Conservation (phyloP, 1,284 basidiomycete genomes). For the Lentinus polychrous region DNA sequence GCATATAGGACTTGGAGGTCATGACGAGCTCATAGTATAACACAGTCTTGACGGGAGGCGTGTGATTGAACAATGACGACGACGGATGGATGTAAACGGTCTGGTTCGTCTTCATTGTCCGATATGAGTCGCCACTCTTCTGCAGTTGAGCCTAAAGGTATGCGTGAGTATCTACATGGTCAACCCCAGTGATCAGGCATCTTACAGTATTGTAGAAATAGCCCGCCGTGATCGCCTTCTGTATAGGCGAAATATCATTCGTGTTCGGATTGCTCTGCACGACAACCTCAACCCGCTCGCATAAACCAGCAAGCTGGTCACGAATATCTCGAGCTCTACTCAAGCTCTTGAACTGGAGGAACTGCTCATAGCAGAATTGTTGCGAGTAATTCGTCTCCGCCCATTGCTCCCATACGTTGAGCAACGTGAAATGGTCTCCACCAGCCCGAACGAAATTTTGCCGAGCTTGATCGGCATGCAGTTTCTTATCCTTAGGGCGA, state of each 20-base stretch:
- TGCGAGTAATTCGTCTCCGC: slow-evolving; percentile 94
- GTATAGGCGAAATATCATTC: slow-evolving; percentile 87
- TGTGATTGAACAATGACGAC: slow-evolving; percentile 89
- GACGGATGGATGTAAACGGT: slow-evolving; percentile 97
- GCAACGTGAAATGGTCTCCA: slow-evolving; percentile 96
- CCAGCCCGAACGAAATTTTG: slow-evolving; percentile 93
- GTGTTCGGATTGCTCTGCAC: slow-evolving; percentile 84
- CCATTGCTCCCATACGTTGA: slow-evolving; percentile 99
- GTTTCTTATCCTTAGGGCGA: slow-evolving; percentile 94
- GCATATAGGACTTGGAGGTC: slow-evolving; percentile 83
- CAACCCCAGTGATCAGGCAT: slow-evolving; percentile 2
- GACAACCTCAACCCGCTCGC: slow-evolving; percentile 94
- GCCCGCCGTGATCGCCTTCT: slow-evolving; percentile 91
- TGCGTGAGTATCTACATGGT: background rate
- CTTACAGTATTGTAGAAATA: slow-evolving; percentile 94
- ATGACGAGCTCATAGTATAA: slow-evolving; percentile 94
- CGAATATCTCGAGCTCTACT: slow-evolving; percentile 92
- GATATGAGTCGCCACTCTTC: slow-evolving; percentile 88
- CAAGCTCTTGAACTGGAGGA: slow-evolving; percentile 94
- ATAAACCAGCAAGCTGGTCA: slow-evolving; percentile 91
- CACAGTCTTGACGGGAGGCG: slow-evolving; percentile 87
- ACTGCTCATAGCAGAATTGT: slow-evolving; percentile 94
- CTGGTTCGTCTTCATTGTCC: slow-evolving; percentile 91
- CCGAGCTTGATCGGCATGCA: slow-evolving; percentile 93
- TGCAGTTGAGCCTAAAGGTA: slow-evolving; percentile 69